Evolutionary conservation across 352 stramenopile species (phyloP), one percentile per base, ranked within the genome.

Genomic region (Pythium apleroticum): DNA sequence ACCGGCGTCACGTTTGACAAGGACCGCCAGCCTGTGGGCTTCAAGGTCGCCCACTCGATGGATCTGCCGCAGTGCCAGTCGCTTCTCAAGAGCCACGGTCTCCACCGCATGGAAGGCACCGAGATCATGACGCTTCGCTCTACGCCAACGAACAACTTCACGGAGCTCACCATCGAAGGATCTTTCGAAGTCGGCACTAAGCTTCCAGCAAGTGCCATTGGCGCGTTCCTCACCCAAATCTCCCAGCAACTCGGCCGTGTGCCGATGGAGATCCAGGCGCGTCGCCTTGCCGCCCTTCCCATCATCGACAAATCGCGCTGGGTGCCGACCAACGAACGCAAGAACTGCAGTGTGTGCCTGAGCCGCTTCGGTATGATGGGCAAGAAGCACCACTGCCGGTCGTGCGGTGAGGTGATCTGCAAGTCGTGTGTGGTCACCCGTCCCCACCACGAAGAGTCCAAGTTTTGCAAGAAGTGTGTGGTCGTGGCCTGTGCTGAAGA

Each of bases 391-490:
- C 78, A 91, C 68, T 93, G 85, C 62, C 81, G 80, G 50, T 74
- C 79, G 27, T 93, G 85, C 41, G 85, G 85, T 35, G 85, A 93
- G 66, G 80, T 93, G 33, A 72, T 84, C 2, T 93, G 85, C 68
- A 90, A 85, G 72, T 86, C 82, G 41, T 93, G 84, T 69, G 73
- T 89, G 25, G 80, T 91, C 48, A 80, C 66, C 25, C 82, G 80
- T 0, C 48, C 62, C 12, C 35, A 61, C 30, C 74, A 71, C 17
- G 76, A 86, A n/a, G 72, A 74, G 9, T 72, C 63, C 60, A 91
- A 88, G 70, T 89, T 91, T 54, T 91, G 82, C 67, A 90, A 83
- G 31, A 86, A 88, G 65, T 90, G 81, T 63, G 75, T 90, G 30
- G 71, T 88, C 53, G 61, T 85, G 58, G 81, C 80, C 0, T 86